Conservation (phyloP, 1,284 basidiomycete genomes). For the Cystobasidium pallidum region DNA sequence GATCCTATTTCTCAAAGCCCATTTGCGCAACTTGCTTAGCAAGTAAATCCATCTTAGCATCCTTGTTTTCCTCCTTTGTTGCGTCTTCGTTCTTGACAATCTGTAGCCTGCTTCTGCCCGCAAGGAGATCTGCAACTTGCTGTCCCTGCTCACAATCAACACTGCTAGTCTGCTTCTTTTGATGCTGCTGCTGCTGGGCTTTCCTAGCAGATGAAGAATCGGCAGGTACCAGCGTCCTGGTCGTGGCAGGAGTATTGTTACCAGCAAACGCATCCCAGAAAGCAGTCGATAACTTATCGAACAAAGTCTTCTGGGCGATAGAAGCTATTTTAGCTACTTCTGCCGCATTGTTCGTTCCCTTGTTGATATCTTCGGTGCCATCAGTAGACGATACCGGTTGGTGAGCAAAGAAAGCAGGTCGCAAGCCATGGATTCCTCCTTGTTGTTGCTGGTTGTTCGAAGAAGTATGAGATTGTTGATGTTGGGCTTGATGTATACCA, state of each 20-base stretch:
- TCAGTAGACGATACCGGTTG: not conserved
- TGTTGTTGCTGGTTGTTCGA: not conserved
- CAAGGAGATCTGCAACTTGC: constrained; percentile 59
- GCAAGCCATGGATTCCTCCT: constrained; percentile 46
- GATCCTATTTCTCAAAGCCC: constrained; percentile 20
- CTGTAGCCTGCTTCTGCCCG: constrained; percentile 56
- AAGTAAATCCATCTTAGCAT: constrained; percentile 4
- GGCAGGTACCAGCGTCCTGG: constrained; percentile 10
- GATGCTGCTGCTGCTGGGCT: too few species aligned
- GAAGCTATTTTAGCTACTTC: constrained; percentile 50
- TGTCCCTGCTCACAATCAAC: constrained; percentile 54
- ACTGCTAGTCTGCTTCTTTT: not conserved
- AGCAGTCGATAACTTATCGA: constrained; percentile 56
- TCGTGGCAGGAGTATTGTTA: not conserved
- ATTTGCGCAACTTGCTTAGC: not conserved
- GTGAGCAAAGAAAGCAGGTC: constrained; percentile 51
- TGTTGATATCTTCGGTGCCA: too few species aligned
- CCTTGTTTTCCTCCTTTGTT: not conserved
- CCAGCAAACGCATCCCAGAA: constrained; percentile 59
- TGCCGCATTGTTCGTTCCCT: constrained; percentile 1
- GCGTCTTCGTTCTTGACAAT: constrained; percentile 53
- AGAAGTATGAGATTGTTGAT: constrained; percentile 15
- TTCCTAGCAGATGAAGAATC: constrained; percentile 1
- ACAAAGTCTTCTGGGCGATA: constrained; percentile 56
- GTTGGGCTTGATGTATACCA: constrained; percentile 47